phyloP scores from a whole-genome alignment of 2,329 filamentous ascomycete species.

The Hymenoscyphus repandus region DNA sequence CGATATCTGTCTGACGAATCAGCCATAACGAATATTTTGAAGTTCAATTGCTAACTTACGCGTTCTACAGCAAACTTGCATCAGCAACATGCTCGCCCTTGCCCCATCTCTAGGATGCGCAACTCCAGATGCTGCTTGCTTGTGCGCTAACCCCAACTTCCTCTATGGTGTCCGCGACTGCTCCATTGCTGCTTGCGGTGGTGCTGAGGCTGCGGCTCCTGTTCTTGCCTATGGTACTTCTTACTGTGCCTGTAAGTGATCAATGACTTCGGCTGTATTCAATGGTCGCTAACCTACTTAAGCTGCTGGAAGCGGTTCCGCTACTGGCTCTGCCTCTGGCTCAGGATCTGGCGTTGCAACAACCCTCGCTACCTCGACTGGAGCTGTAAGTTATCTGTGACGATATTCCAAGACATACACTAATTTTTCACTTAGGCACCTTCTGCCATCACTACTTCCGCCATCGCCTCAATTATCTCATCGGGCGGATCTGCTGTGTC shows the following conservation, averaged over 20 bases:
- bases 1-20: no score
- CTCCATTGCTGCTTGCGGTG: conserved; percentile 37
- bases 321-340: neutral
- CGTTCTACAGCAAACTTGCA: conserved; percentile 32
- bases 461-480: conserved; percentile 13
- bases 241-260: conserved; percentile 24
- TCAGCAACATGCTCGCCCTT: conserved; percentile 41
- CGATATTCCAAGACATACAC: neutral
- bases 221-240: conserved; percentile 28
- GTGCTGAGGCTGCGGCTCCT: conserved; percentile 18
- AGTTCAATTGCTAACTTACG: conserved; percentile 15
- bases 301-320: neutral
- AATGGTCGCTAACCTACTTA: neutral
- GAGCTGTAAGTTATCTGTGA: neutral
- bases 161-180: conserved; percentile 44
- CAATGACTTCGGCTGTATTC: neutral
- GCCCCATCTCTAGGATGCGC: conserved; percentile 37
- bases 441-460: conserved; percentile 21
- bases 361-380: neutral
- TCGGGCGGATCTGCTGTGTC: conserved; percentile 15
- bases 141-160: conserved; percentile 40
- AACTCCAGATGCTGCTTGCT: conserved; percentile 34
- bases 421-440: neutral
- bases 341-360: neutral
- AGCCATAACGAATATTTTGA: neutral